A percentile compares a stretch with the other conserved stretches of the same genome.
Conservation (phyloP, 768 basidiomycete species). For the Polyporus arcularius region DNA sequence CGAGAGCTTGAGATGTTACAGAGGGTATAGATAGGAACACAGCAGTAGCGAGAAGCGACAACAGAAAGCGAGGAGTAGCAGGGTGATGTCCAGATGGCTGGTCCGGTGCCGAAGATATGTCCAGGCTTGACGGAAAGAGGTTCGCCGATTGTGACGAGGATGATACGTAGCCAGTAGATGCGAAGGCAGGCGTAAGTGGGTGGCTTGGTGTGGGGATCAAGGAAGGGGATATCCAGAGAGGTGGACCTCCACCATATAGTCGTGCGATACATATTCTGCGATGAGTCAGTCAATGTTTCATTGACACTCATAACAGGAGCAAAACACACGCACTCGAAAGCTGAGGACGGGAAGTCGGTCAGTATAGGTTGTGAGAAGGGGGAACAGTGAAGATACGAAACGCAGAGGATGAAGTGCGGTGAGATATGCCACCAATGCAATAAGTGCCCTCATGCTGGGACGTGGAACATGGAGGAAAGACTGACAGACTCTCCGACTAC, state of each 20-base stretch:
- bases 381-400: background rate
- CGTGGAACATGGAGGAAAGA: background rate
- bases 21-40: slow-evolving; percentile 84
- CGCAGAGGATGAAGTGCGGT: background rate
- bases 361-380: background rate
- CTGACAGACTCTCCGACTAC: background rate
- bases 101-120: slow-evolving; percentile 26
- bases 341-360: slow-evolving; percentile 36
- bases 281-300: slow-evolving; percentile 4
- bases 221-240: slow-evolving; percentile 63
- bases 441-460: background rate
- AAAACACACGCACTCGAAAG: slow-evolving; percentile 76
- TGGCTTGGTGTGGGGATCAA: slow-evolving; percentile 64
- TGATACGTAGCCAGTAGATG: slow-evolving; percentile 18
- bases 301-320: background rate
- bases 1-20: slow-evolving; percentile 74
- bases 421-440: background rate
- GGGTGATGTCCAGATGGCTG: slow-evolving; percentile 63
- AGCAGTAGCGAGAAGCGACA: slow-evolving; percentile 85
- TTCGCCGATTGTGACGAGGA: slow-evolving; percentile 22
- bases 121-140: slow-evolving; percentile 21
- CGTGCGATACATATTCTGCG: slow-evolving; percentile 80
- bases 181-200: slow-evolving; percentile 74
- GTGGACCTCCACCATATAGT: slow-evolving; percentile 85
- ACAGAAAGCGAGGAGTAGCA: slow-evolving; percentile 76